A percentile compares a stretch with the other conserved stretches of the same genome.
Conservation (phyloP, 352 stramenopile species). For the Globisporangium orthogonon region DNA sequence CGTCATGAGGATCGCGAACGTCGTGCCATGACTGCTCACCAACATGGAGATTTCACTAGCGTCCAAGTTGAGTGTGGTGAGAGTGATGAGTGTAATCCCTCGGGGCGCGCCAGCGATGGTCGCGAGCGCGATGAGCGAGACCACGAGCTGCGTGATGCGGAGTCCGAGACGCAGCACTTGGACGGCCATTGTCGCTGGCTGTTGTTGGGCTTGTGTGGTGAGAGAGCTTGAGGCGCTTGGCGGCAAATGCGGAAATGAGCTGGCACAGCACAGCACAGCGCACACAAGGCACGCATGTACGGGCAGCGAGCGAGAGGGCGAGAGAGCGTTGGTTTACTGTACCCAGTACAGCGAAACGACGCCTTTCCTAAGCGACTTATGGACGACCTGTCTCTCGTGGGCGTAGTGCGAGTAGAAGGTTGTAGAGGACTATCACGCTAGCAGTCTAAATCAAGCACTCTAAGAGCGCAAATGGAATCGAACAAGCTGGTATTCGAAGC, state of each 20-base stretch:
- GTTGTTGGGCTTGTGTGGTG: background rate
- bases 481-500: background rate
- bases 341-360: background rate
- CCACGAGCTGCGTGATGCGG: conserved; percentile 46
- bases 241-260: background rate
- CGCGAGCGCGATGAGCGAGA: conserved; percentile 44
- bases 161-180: conserved; percentile 18
- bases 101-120: too few relatives aligned
- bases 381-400: background rate
- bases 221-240: background rate
- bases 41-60: too few relatives aligned
- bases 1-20: conserved; percentile 51
- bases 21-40: conserved; percentile 27
- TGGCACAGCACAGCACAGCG: too few relatives aligned
- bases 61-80: too few relatives aligned
- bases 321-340: background rate
- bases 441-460: too few relatives aligned
- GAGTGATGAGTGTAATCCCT: too few relatives aligned
- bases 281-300: too few relatives aligned
- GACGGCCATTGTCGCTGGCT: background rate
- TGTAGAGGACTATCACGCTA: too few relatives aligned
- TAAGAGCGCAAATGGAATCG: background rate
- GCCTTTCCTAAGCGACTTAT: background rate
- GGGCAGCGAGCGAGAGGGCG: background rate
- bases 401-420: too few relatives aligned